A percentile compares a stretch with the other conserved stretches of the same genome.
Evolutionary conservation across 306 rosid species (phyloP).

Genomic region (Glycine tomentella): DNA sequence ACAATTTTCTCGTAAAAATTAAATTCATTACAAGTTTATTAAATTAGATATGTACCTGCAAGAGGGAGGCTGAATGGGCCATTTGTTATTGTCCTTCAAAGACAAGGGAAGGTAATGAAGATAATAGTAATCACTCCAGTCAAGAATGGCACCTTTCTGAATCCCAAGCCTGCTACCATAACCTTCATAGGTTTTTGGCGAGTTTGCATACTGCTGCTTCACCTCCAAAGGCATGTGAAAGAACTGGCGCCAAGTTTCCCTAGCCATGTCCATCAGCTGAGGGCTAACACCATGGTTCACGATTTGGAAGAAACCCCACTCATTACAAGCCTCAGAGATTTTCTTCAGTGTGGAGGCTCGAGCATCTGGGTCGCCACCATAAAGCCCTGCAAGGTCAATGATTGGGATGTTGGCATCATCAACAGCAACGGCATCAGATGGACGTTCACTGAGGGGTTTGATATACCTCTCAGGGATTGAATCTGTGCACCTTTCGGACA

Average conservation of each 20-base stretch:
- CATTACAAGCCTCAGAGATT: constrained; percentile 68
- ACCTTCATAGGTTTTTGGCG: constrained; percentile 84
- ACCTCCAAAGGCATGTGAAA: constrained; percentile 72
- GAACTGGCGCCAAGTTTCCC: constrained; percentile 66
- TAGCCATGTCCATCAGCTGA: constrained; percentile 59
- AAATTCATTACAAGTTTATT: too few relatives aligned
- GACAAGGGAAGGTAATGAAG: constrained; percentile 75
- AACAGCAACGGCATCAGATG: constrained; percentile 13
- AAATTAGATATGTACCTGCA: constrained; percentile 33
- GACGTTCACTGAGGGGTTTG: constrained; percentile 66
- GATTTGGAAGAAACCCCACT: constrained; percentile 85
- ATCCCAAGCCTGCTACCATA: constrained; percentile 87
- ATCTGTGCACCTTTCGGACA: constrained; percentile 59
- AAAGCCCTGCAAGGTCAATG: constrained; percentile 61
- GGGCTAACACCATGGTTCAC: constrained; percentile 73
- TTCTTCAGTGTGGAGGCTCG: constrained; percentile 24
- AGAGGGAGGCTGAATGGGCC: constrained; percentile 65
- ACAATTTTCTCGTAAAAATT: too few relatives aligned
- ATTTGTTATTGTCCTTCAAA: constrained; percentile 67
- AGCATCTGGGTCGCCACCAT: neutral
- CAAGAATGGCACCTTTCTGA: constrained; percentile 82
- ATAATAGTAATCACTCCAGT: constrained; percentile 88
- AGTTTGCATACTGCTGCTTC: constrained; percentile 72
- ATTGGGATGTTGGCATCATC: constrained; percentile 63
- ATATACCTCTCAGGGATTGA: constrained; percentile 72